Evolutionary conservation across 2,329 filamentous ascomycete species (phyloP).

Genomic region (Colletotrichum zoysiae): DNA sequence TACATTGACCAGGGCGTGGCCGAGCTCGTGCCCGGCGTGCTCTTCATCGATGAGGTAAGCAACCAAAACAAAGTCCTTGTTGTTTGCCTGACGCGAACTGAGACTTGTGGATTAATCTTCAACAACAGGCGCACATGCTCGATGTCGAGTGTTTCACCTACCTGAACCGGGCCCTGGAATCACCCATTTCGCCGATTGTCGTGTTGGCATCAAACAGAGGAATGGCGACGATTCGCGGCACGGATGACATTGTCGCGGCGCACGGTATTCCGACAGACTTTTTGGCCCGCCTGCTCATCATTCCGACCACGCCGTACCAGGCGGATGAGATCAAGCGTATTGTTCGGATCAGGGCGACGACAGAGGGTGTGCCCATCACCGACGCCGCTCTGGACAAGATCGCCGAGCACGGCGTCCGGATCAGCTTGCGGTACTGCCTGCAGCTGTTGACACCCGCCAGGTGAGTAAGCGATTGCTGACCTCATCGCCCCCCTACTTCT

Average conservation of each 20-base stretch:
- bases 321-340: conserved; percentile 93
- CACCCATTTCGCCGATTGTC: conserved; percentile 93
- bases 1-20: conserved; percentile 99
- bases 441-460: conserved; percentile 90
- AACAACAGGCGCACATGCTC: conserved; percentile 91
- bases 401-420: conserved; percentile 85
- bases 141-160: conserved; percentile 99
- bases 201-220: conserved; percentile 98
- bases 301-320: conserved; percentile 92
- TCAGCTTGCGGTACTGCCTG: conserved; percentile 92
- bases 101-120: conserved; percentile 39
- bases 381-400: conserved; percentile 90
- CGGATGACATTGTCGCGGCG: conserved; percentile 82
- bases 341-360: conserved; percentile 84
- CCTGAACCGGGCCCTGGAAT: conserved; percentile 97
- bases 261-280: conserved; percentile 97
- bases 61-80: conserved; percentile 8
- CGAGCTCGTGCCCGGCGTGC: conserved; percentile 95
- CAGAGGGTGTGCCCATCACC: conserved; percentile 82
- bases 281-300: conserved; percentile 91
- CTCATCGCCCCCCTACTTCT: conserved; percentile 4
- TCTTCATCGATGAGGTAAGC: conserved; percentile 96
- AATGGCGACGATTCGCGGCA: conserved; percentile 91
- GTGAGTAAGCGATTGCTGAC: conserved; percentile 55
- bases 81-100: conserved; percentile 24